phyloP scores from a whole-genome alignment of 306 rosid species.

The Cicer yamashitae region DNA sequence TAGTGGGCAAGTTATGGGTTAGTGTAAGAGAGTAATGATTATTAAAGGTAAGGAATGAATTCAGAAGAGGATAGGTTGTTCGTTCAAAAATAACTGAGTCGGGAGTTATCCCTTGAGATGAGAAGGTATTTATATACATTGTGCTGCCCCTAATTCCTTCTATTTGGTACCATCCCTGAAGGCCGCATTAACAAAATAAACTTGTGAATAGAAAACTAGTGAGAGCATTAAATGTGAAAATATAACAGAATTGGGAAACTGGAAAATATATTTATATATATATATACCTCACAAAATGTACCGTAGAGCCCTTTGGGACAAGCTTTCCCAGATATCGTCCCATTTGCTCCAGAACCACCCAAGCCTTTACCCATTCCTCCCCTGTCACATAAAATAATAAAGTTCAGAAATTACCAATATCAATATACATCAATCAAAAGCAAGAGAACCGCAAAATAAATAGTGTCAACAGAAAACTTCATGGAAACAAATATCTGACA shows the following conservation, averaged over 20 bases:
- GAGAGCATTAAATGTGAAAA: neutral
- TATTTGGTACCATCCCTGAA: neutral
- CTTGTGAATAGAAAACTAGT: slow-evolving; percentile 9
- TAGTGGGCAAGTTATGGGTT: neutral
- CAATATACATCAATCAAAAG: slow-evolving; percentile 26
- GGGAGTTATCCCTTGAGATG: neutral
- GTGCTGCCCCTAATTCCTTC: neutral
- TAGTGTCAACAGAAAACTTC: neutral
- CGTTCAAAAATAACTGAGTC: neutral
- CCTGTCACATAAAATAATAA: slow-evolving; percentile 52
- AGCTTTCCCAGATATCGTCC: slow-evolving; percentile 80
- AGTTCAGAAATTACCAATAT: slow-evolving; percentile 18
- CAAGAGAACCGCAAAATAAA: slow-evolving; percentile 24
- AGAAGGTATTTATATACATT: slow-evolving; percentile 17
- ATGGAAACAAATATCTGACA: neutral
- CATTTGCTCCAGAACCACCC: slow-evolving; percentile 79
- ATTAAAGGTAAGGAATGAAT: neutral
- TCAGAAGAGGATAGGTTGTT: neutral
- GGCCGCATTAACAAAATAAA: slow-evolving; percentile 5
- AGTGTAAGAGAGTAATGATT: neutral
- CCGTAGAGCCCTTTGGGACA: slow-evolving; percentile 95
- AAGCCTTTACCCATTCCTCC: slow-evolving; percentile 76
- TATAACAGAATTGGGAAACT: slow-evolving; percentile 12
- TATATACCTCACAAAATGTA: slow-evolving; percentile 80
- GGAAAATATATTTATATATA: slow-evolving; percentile 25